Percentiles rank a stretch among this genome's conserved stretches.
Conservation (phyloP, 129 eudicot genomes). For the Sambucus nigra region DNA sequence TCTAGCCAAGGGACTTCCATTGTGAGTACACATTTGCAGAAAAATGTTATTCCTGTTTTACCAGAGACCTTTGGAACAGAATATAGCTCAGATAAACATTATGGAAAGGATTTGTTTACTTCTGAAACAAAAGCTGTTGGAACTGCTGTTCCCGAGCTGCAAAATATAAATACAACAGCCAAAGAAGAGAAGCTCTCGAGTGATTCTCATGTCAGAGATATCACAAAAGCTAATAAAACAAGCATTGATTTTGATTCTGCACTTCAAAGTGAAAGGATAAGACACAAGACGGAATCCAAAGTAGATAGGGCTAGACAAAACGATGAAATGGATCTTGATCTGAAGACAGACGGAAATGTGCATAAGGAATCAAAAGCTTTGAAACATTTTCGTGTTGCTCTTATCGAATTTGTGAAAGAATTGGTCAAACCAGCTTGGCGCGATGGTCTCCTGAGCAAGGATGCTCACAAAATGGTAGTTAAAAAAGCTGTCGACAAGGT, state of each 20-base stretch:
- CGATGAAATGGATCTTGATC: slow-evolving; percentile 28
- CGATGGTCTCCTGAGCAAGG: slow-evolving; percentile 68
- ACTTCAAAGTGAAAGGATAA: slow-evolving; percentile 15
- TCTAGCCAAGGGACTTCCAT: slow-evolving; percentile 31
- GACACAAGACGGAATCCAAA: slow-evolving; percentile 21
- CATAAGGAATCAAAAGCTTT: slow-evolving; percentile 44
- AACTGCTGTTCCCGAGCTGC: slow-evolving; percentile 16
- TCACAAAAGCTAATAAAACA: slow-evolving; percentile 22
- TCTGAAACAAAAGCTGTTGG: slow-evolving; percentile 15
- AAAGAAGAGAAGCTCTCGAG: slow-evolving; percentile 30
- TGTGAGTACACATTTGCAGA: slow-evolving; percentile 16
- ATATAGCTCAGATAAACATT: slow-evolving; percentile 17
- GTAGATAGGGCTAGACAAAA: slow-evolving; percentile 26
- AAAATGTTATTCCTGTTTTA: slow-evolving; percentile 12
- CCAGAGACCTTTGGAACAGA: slow-evolving; percentile 19
- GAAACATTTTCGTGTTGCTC: slow-evolving; percentile 63
- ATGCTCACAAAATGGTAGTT: slow-evolving; percentile 71
- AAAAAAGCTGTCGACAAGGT: slow-evolving; percentile 74
- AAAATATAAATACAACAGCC: slow-evolving; percentile 15
- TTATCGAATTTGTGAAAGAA: slow-evolving; percentile 80
- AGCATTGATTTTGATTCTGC: slow-evolving; percentile 16
- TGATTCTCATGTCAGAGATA: slow-evolving; percentile 21
- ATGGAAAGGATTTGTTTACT: slow-evolving; percentile 19
- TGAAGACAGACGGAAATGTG: slow-evolving; percentile 30
- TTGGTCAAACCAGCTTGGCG: slow-evolving; percentile 77